Evolutionary conservation across 768 basidiomycete species (phyloP), one percentile per base, ranked within the genome.

Genomic region (Heimioporus sp.): DNA sequence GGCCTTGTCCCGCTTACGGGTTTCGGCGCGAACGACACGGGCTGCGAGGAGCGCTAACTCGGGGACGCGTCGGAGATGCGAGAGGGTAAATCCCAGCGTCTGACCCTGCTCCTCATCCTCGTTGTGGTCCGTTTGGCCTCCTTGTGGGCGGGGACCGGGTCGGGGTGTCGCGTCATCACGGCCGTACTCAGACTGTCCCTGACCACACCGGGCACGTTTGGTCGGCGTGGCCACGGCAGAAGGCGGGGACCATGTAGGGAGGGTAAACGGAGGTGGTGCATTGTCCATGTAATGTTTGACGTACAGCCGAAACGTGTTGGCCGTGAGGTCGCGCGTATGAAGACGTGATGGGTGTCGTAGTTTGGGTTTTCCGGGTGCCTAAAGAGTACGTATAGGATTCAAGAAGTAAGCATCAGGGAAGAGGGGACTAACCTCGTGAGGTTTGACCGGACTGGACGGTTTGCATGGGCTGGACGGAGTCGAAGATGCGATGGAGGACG

Each of bases 211-310:
- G 1, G 47, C 24, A 13, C 49, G 60, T 58, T 75, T 79, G 2
- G 70, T 77, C 1, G 76, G 74, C 37, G 55, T 60, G 49, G 51
- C 41, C 43, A 32, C 10, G 11, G 34, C 28, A 10, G 50, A 28
- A n/a, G 44, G 55, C 30, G 40, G 56, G 9, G 48, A 11, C 2
- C n/a, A 37, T 4, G 51, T 32, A 19, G 32, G 32, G n/a, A 46
- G 8, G 7, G 35, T 30, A 24, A 46, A 56, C 2, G 48, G 46
- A 0, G 46, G 61, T 45, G 35, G 70, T 0, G 75, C 76, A 59
- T 83, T 73, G 58, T 87, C 82, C 85, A 92, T 86, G 66, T 82
- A 91, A 57, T 90, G 85, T 57, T 87, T 89, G 53, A 92, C 57
- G 58, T 92, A 90, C 36, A 88, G 78, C 11, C 85, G 78, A 64